phyloP scores from a whole-genome alignment of 1,284 basidiomycete species.

The Rhodotorula glutinis region DNA sequence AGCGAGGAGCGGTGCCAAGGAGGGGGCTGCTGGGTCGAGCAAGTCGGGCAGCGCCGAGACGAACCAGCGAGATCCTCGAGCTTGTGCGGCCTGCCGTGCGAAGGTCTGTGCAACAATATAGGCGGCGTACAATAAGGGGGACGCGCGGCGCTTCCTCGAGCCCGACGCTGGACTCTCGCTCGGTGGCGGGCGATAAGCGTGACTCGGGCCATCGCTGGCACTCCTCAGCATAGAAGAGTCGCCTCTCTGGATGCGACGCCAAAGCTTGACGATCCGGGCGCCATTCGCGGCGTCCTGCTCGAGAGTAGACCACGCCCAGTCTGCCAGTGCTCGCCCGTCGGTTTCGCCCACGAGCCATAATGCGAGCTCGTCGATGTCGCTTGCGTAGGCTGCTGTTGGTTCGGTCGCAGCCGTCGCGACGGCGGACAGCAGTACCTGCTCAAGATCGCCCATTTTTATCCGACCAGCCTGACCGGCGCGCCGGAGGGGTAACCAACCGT shows the following conservation, averaged over 20 bases:
- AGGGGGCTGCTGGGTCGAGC: conserved; percentile 9
- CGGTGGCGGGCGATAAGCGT: background rate
- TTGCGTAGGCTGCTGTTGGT: background rate
- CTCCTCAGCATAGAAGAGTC: conserved; percentile 16
- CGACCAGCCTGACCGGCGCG: conserved; percentile 10
- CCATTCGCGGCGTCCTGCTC: conserved; percentile 9
- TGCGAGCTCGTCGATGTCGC: conserved; percentile 18
- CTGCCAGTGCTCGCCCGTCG: conserved; percentile 4
- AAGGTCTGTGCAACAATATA: conserved; percentile 16
- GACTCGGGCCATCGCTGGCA: conserved; percentile 1
- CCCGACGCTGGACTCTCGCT: too few relatives aligned
- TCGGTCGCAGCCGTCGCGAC: background rate
- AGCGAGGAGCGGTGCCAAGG: conserved; percentile 4
- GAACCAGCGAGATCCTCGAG: conserved; percentile 1
- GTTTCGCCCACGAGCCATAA: conserved; percentile 24
- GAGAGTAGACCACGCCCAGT: conserved; percentile 28
- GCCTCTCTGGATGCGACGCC: conserved; percentile 12
- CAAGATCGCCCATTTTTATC: conserved; percentile 12
- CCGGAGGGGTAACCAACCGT: conserved; percentile 30
- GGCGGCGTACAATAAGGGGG: conserved; percentile 12
- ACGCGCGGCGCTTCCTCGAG: too few relatives aligned
- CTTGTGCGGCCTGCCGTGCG: background rate
- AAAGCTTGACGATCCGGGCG: conserved; percentile 27
- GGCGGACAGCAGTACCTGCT: conserved; percentile 5
- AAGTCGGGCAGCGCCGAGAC: conserved; percentile 10